Base-by-base conservation (phyloP, 176 grass and related monocot species). In the Cymbopogon citratus region DNA sequence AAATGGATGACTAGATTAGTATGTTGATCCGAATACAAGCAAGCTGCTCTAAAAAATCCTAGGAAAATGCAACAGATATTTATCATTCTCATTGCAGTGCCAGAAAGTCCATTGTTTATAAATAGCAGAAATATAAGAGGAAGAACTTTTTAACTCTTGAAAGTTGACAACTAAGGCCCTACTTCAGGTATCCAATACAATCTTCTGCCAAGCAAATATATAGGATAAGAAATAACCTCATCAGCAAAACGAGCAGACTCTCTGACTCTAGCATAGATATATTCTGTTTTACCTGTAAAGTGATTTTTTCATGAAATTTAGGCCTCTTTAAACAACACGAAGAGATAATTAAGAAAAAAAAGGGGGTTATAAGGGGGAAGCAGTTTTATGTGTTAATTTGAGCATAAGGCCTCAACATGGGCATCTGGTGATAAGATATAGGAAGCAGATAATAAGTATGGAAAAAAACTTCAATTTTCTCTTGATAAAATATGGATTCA, bases 221-320 rank as follows among this genome's bases (percentile, higher is more conserved):
- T 23, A 75, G 82, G 36, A 85, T 18, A 64, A 44, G 76, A 68
- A 71, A 70, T 64, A 81, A 98, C 95, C 95, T 98, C 90, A 41
- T 86, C 74, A 75, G 95, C 86, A 68, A 84, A 91, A 21, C 80
- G 77, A 73, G 86, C 84, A 81, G 86, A 81, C 69, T 93, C 88
- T 85, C 89, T 94, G 61, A 94, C 90, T 71, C 51, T 56, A 79
- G 85, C 86, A 81, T 86, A 98, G 38, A 98, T 84, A 91, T 98
- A 98, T 81, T 98, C 95, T 35, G 88, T 94, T 92, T 94, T 94
- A 86, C 95, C 95, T 98, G 81, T 34, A 85, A 87, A 77, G 54
- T 48, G 70, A 12, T 69, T 69, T 27, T 71, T 15, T 27, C 56
- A 77, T 52, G 24, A 73, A 72, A 24, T 2, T 81, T 49, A 59